Conservation (phyloP, 148 eudicot species). For the Amaranthus hypochondriacus region DNA sequence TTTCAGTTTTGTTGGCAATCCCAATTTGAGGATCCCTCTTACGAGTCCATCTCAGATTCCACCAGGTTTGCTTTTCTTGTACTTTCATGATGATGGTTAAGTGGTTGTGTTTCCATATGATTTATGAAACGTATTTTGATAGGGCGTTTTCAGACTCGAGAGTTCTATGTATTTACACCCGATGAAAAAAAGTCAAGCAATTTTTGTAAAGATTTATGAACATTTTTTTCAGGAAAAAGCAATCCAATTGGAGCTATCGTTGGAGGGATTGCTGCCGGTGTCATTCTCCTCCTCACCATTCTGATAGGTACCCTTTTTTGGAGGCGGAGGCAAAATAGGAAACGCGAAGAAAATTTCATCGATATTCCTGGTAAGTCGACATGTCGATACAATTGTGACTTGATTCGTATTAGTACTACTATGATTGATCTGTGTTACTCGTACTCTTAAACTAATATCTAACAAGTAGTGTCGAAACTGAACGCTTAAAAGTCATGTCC, state of each 20-base stretch:
- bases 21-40: conserved; percentile 26
- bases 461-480: too few relatives aligned
- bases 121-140: too few relatives aligned
- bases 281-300: background rate
- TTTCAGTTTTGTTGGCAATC: conserved; percentile 41
- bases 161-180: too few relatives aligned
- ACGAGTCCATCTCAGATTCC: conserved; percentile 32
- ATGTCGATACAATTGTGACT: background rate
- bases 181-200: too few relatives aligned
- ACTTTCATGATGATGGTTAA: too few relatives aligned
- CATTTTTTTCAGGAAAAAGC: background rate
- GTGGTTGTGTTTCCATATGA: too few relatives aligned
- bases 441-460: too few relatives aligned
- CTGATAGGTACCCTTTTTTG: background rate
- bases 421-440: too few relatives aligned
- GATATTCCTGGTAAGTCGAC: background rate
- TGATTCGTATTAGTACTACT: too few relatives aligned
- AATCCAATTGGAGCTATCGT: background rate
- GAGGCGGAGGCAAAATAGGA: background rate
- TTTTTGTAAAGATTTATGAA: too few relatives aligned
- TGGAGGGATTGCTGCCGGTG: conserved; percentile 8
- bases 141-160: too few relatives aligned
- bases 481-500: too few relatives aligned
- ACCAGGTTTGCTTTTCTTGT: conserved; percentile 10
- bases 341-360: background rate